Base-by-base conservation (phyloP, 164 flowering plant species). In the Aristolochia californica region DNA sequence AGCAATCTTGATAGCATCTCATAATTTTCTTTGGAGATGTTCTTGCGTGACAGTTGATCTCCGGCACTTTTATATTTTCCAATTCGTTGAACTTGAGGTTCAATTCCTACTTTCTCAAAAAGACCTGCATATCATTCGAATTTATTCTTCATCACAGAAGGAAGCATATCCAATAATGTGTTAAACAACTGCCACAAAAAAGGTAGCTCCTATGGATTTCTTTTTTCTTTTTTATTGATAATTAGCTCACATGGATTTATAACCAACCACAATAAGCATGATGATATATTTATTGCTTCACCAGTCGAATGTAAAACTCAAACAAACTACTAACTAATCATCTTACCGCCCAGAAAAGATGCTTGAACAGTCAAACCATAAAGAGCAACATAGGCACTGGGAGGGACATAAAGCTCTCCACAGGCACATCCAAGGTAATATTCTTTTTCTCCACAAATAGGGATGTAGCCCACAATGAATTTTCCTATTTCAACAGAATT, bases 51-150 rank as follows among this genome's bases (percentile, higher is more conserved):
- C 18, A 88, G 87, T 73, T 82, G 91, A 76, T 91, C 98, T 11
- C 96, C 98, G n/a, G 85, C 85, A 79, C 95, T 91, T 78, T 91
- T 91, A 53, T 87, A 91, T 73, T 88, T 91, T 38, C 98, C 98
- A 72, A 91, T 85, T 64, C 91, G 74, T 68, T 87, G 70, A 20
- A 88, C 77, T 76, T 88, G 91, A 30, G 98, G 93, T 68, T 88
- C 83, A 72, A 91, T 70, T 57, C 98, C 96, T 21, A 81, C 74
- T 67, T 87, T 87, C 76, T 91, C 96, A 55, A 91, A 66, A 52
- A 83, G 71, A 66, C 98, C 98, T 91, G 78, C 66, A 76, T 4
- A 50, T 7, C 10, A 7, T 34, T 34, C 30, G 7, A 5, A 34
- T 5, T 34, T 34, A 5, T 34, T 7, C 7, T 9, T 34, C 7